A percentile compares a stretch with the other conserved stretches of the same genome.
These are phyloP conservation scores for Zarea fungicola DNA, from an alignment of 2,329 filamentous ascomycete genomes.

Conservation along the genomic window DNA sequence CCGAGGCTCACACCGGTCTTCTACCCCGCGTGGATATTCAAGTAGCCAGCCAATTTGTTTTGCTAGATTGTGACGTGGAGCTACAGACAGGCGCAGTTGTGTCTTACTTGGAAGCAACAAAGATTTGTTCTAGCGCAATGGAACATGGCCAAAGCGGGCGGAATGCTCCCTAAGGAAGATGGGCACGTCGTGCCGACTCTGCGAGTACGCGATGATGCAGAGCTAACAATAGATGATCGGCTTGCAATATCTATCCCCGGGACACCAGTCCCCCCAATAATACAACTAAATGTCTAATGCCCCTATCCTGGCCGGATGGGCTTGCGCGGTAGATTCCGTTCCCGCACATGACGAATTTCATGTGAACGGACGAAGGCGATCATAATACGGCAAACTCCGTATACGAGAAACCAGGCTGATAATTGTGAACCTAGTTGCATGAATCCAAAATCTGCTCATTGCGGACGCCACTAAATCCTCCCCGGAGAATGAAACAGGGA, in stretches of 20 bases:
- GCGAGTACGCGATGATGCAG: not conserved
- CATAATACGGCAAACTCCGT: slow-evolving; percentile 8
- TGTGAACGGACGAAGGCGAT: slow-evolving; percentile 12
- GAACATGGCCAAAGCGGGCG: not conserved
- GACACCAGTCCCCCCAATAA: no score
- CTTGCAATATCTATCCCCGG: slow-evolving; percentile 2
- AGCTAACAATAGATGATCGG: slow-evolving; percentile 1
- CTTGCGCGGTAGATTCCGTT: slow-evolving; percentile 7
- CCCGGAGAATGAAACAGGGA: slow-evolving; percentile 7
- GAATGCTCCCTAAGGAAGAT: not conserved
- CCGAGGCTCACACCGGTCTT: slow-evolving; percentile 5
- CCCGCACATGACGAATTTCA: slow-evolving; percentile 1
- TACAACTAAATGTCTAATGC: no score
- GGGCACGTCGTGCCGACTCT: not conserved
- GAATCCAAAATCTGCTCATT: not conserved
- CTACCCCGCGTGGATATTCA: slow-evolving; percentile 1
- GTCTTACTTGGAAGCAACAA: not conserved
- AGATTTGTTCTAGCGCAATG: not conserved
- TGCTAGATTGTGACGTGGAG: not conserved
- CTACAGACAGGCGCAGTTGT: no score
- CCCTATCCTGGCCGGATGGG: not conserved
- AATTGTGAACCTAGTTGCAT: slow-evolving; percentile 2
- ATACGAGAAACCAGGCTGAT: slow-evolving; percentile 6
- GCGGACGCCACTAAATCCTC: slow-evolving; percentile 1
- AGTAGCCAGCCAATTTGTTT: not conserved